phyloP scores from a whole-genome alignment of 2,329 filamentous ascomycete species.

The Beauveria brongniartii region DNA sequence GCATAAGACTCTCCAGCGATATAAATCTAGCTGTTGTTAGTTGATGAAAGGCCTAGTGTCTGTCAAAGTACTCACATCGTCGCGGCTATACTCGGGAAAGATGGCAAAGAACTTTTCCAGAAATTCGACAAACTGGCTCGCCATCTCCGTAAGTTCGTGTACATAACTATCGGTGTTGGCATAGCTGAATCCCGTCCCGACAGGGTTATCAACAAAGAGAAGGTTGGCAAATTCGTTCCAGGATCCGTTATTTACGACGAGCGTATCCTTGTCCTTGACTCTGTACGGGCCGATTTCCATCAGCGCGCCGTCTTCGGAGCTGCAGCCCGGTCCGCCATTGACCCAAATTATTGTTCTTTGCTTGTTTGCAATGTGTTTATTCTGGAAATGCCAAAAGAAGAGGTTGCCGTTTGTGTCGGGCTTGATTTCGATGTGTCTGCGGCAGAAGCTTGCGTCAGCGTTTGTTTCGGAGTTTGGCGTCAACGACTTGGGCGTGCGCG shows the following conservation, averaged over 20 bases:
- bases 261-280: constrained; percentile 61
- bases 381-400: constrained; percentile 98
- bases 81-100: constrained; percentile 84
- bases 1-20: constrained; percentile 94
- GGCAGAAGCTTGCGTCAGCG: constrained; percentile 18
- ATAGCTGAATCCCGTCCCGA: constrained; percentile 94
- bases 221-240: constrained; percentile 99
- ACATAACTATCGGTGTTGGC: constrained; percentile 84
- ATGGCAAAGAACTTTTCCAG: constrained; percentile 84
- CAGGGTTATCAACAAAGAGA: constrained; percentile 93
- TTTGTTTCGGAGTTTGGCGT: background rate
- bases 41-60: background rate
- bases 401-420: constrained; percentile 82
- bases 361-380: constrained; percentile 85
- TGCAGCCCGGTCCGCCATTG: constrained; percentile 94
- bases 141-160: constrained; percentile 81
- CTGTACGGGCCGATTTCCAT: constrained; percentile 96
- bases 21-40: constrained; percentile 58
- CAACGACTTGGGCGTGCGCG: constrained; percentile 11
- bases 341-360: constrained; percentile 93
- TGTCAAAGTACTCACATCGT: constrained; percentile 62
- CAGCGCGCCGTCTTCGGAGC: constrained; percentile 90
- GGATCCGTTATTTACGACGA: constrained; percentile 82
- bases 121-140: constrained; percentile 77
- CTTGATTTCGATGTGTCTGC: constrained; percentile 83